Base-by-base conservation (phyloP, 1,284 basidiomycete species). In the Cutaneotrichosporon sp. region DNA sequence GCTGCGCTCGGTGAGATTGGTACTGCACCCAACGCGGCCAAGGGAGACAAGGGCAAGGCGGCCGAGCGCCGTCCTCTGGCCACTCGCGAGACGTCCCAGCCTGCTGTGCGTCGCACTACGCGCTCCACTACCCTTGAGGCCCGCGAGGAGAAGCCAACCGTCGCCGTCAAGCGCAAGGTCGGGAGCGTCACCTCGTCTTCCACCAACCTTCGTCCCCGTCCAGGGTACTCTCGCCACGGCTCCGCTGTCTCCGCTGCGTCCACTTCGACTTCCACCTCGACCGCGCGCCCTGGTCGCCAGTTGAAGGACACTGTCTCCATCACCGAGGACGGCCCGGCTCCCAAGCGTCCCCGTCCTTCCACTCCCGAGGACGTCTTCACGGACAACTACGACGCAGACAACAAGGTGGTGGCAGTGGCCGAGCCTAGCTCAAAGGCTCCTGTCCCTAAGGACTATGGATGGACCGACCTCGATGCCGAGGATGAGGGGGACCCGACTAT, bases 401-500 rank as follows among this genome's bases (percentile, higher is more conserved):
- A 63, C 50, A 67, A 63, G 61, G 76, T 78, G 70, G 60, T 78
- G 11, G 36, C 38, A 1, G 46, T 65, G 30, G 49, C 38, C 16
- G 58, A 32, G 34, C 32, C 47, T 10, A 34, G 32, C 21, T 36
- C 63, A 31, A 61, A 61, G 56, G 42, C 47, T 40, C 36, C 46
- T 4, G 10, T 18, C 8, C 73, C 81, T 5, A 84, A 84, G 73
- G 84, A 85, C 70, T 76, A 80, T 30, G 84, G 84, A 0, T 86
- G 84, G 93, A 89, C 90, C 38, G 94, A 98, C 76, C 85, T 98
- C 21, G 96, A 98, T 73, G 89, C 88, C 4, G 95, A 94, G 63
- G 96, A 99, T 76, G 85, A 82, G n/a, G 92, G 94, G 64, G 96
- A 99, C 77, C 95, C 95, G 16, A 82, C 91, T 65, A 98, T 98